These are phyloP conservation scores for Lentinula boryana DNA, from an alignment of 768 basidiomycete species.

Conservation along the genomic window DNA sequence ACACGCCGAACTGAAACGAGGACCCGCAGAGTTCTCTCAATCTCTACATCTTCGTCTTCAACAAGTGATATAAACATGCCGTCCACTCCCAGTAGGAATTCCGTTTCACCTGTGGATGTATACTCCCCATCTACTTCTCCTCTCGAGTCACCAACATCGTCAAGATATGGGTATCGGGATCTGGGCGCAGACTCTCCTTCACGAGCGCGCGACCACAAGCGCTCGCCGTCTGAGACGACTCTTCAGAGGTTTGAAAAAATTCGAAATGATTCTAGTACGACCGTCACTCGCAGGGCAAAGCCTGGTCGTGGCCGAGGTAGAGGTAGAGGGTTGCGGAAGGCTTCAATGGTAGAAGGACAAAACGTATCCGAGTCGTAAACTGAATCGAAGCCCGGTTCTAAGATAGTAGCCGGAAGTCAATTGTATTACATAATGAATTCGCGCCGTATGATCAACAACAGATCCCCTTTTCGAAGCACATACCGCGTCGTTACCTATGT, in stretches of 20 bases:
- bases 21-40: background rate
- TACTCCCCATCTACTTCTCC: background rate
- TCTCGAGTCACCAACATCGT: background rate
- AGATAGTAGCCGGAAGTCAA: background rate
- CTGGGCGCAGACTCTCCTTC: background rate
- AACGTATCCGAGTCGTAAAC: no score
- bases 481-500: background rate
- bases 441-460: background rate
- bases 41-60: conserved; percentile 2
- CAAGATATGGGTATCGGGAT: background rate
- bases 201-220: background rate
- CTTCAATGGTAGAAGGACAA: background rate
- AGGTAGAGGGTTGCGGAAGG: background rate
- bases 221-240: background rate
- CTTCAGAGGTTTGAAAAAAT: background rate
- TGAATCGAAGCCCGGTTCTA: no score
- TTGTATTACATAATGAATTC: background rate
- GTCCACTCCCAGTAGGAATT: background rate
- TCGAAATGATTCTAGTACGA: background rate
- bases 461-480: background rate
- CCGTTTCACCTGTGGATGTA: background rate
- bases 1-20: background rate
- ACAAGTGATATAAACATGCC: conserved; percentile 1
- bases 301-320: background rate
- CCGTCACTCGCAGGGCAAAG: background rate